These are phyloP conservation scores for Phytophthora cryptogea DNA, from an alignment of 352 stramenopile species.

Conservation along the genomic window DNA sequence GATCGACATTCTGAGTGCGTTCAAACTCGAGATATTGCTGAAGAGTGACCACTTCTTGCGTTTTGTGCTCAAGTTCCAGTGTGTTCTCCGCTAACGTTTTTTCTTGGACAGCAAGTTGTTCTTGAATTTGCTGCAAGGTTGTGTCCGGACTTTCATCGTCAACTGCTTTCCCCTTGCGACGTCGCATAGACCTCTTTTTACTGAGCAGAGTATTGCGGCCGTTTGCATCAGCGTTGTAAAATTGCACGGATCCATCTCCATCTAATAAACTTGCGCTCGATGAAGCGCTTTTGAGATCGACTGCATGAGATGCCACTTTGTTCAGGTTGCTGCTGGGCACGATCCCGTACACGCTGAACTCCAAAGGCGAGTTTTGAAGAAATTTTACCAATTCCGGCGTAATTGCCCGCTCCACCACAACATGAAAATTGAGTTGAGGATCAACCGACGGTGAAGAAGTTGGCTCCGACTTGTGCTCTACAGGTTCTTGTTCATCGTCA, in stretches of 20 bases:
- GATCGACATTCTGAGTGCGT: slow-evolving; percentile 30
- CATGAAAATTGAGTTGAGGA: slow-evolving; percentile 60
- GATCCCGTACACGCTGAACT: slow-evolving; percentile 68
- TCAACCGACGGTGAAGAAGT: slow-evolving; percentile 56
- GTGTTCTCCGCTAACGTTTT: slow-evolving; percentile 63
- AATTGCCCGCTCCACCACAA: slow-evolving; percentile 58
- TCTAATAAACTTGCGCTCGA: slow-evolving; percentile 29
- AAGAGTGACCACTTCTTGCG: slow-evolving; percentile 46
- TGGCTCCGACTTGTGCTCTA: slow-evolving; percentile 54
- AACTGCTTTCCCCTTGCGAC: slow-evolving; percentile 36
- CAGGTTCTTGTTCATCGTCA: slow-evolving; percentile 11
- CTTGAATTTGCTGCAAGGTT: slow-evolving; percentile 45
- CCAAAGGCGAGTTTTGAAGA: slow-evolving; percentile 52
- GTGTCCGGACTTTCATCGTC: slow-evolving; percentile 33
- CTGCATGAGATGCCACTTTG: slow-evolving; percentile 59
- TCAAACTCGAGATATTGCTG: slow-evolving; percentile 41
- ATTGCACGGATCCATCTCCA: slow-evolving; percentile 40
- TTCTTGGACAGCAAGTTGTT: slow-evolving; percentile 61
- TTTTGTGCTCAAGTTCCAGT: slow-evolving; percentile 63
- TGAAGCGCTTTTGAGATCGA: slow-evolving; percentile 35
- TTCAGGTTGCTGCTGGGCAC: slow-evolving; percentile 79
- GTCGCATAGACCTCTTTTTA: slow-evolving; percentile 57
- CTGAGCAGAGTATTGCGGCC: slow-evolving; percentile 40
- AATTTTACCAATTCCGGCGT: slow-evolving; percentile 52
- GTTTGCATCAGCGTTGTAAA: slow-evolving; percentile 56